Evolutionary conservation across 192 early-diverging fungal genomes (phyloP), one percentile per base, ranked within the genome.

Genomic region (Irineochytrium annulatum): DNA sequence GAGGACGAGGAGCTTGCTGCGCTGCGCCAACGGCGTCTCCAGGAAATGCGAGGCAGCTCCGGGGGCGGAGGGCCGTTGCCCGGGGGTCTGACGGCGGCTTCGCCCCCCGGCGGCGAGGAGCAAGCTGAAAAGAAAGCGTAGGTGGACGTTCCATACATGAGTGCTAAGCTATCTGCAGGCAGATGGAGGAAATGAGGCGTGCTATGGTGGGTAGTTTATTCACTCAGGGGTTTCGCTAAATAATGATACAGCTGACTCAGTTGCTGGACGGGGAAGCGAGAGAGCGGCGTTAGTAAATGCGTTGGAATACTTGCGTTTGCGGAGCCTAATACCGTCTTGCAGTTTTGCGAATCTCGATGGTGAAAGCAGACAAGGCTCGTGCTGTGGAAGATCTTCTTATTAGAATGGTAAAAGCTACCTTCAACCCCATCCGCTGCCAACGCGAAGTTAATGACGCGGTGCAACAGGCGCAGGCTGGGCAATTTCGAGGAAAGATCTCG

Each of bases 301-400:
- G 34, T 41, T 24, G 5, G 46, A 55, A 22, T 31, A 13, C 26
- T 17, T 14, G 24, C 61, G 4, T 60, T 62, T 43, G n/a, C 4
- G 17, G 20, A 17, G 29, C 52, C 11, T 22, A 24, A 31, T 41
- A 30, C 34, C 27, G 17, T 2, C 30, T 29, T 4, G 16, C 63
- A 89, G 89, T 95, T 70, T 84, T 86, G n/a, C 83, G 91, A 20
- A 95, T 95, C 55, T 82, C 86, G 14, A 89, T 97, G 58, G 94
- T 97, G 8, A 95, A 94, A 68, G 78, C 83, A 0, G 90, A 93
- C 11, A 88, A 90, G 71, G 94, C 91, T 0, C 82, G 90, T 8
- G 86, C 85, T 8, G 89, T 96, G 14, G 91, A 97, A 63, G 91
- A 92, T 55, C 77, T 94, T 62, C 77, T 97, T 48, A 83, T 97